Base-by-base conservation (phyloP, 495 filamentous ascomycete species). In the Trichocladium antarcticum region DNA sequence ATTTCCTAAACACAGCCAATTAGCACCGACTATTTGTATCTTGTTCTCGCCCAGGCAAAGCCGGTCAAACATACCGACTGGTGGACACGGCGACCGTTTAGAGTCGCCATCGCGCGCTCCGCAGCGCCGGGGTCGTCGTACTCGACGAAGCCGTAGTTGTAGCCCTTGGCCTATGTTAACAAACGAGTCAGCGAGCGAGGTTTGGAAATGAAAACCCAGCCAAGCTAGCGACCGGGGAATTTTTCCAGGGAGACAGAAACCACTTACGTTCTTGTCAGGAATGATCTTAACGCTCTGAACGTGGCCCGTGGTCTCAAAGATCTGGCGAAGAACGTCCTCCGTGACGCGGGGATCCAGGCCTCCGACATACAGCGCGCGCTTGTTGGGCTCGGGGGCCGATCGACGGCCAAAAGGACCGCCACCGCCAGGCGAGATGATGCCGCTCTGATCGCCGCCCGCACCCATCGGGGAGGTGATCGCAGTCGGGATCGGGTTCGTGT, bases 201-300 rank as follows among this genome's bases (percentile, higher is more conserved):
- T 34, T 40, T 24, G 47, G 10, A 52, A 28, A 44, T 28, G 11
- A 28, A 35, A 12, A 43, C 3, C 15, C 11, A 16, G 5, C 2
- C 10, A 32, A 20, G 16, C 19, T 15, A 14, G 39, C 5, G 10
- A 21, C 34, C 16, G 14, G 6, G 5, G 12, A 37, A 31, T 28
- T 11, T 9, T 31, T 11, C 22, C 36, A n/a, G 46, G 46, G 45
- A 45, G 22, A 27, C 17, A 45, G 45, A 41, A 35, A 21, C 17
- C 3, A 69, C 88, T 78, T 67, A 93, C 87, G 69, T 90, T 95
- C 79, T 95, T 95, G 73, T 99, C 92, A 31, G 92, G 92, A 63
- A 99, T 99, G 57, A 99, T 95, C 75, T 99, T 99, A 52, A 99
- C 92, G 57, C 85, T 97, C 67, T 95, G 81, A 52, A 99, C 92